phyloP scores from a whole-genome alignment of 805 yeast species.

The Osmozyma mogii region DNA sequence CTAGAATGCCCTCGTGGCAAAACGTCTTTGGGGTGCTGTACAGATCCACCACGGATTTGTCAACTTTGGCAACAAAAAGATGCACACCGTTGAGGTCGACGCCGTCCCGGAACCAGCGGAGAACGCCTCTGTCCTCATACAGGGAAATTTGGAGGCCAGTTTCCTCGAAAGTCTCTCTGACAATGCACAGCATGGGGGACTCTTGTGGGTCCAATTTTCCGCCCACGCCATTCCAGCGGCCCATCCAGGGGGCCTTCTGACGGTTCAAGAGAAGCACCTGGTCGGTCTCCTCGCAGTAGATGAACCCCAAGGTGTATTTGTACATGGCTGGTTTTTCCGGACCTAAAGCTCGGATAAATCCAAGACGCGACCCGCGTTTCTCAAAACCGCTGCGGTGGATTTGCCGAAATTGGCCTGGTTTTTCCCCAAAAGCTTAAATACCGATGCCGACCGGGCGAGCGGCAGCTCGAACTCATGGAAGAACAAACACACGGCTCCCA shows the following conservation, averaged over 20 bases:
- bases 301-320: constrained; percentile 20
- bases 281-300: constrained; percentile 21
- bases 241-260: constrained; percentile 40
- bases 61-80: constrained; percentile 32
- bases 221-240: constrained; percentile 41
- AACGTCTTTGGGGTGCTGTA: constrained; percentile 23
- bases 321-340: too few species aligned
- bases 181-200: constrained; percentile 31
- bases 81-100: constrained; percentile 29
- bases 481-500: constrained; percentile 14
- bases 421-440: constrained; percentile 13
- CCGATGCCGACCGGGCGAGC: constrained; percentile 12
- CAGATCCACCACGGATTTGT: constrained; percentile 11
- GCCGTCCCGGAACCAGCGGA: constrained; percentile 25
- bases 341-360: too few species aligned
- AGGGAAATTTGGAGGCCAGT: constrained; percentile 27
- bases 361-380: too few species aligned
- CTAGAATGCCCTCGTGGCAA: constrained; percentile 35
- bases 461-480: constrained; percentile 7
- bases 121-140: constrained; percentile 25
- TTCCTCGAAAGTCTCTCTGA: constrained; percentile 35
- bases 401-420: too few species aligned
- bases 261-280: constrained; percentile 31
- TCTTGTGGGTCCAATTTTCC: constrained; percentile 32
- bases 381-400: too few species aligned